Evolutionary conservation across 148 eudicot species (phyloP), one percentile per base, ranked within the genome.

Genomic region (Beta vulgaris): DNA sequence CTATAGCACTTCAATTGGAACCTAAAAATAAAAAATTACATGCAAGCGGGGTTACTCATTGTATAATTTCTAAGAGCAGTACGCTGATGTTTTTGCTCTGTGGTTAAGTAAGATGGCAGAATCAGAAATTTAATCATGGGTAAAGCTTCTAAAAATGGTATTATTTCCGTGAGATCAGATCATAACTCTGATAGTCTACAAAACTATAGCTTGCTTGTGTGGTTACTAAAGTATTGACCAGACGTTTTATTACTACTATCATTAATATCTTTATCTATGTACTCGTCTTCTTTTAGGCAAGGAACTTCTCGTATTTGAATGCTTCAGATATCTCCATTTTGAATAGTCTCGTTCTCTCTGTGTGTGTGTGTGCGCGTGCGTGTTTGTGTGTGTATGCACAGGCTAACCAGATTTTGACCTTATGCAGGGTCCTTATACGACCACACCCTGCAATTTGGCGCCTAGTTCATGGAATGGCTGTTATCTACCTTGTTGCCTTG

Each of bases 361-460:
- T 36, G 26, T 64, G 15, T 37, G 28, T 21, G 63, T 29, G 15
- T 53, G 58, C 16, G 58, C 16, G n/a, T 61, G n/a, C 0, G n/a
- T 60, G 39, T 15, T 3, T 63, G 42, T 63, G 37, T 36, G 1
- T 15, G 44, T 60, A 15, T 60, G 55, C 18, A 55, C 16, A 7
- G 46, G 66, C 37, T 81, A 7, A 73, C 60, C 5, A 55, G 44
- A 74, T 35, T 39, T 28, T 14, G 26, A 74, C 60, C 34, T 72
- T 36, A 42, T 75, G 60, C 93, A 95, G 99, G 84, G 84, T 95
- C 35, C 99, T 95, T 35, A 88, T 89, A 76, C 82, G 99, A 72
- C 99, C 99, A 55, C 99, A 95, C 79, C 99, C 99, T 76, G 99
- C 97, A 70, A 84, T 95, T 78, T 95, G 99, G 99, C 92, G 99